phyloP scores from a whole-genome alignment of 768 basidiomycete genomes.

The Lactarius sanguifluus region DNA sequence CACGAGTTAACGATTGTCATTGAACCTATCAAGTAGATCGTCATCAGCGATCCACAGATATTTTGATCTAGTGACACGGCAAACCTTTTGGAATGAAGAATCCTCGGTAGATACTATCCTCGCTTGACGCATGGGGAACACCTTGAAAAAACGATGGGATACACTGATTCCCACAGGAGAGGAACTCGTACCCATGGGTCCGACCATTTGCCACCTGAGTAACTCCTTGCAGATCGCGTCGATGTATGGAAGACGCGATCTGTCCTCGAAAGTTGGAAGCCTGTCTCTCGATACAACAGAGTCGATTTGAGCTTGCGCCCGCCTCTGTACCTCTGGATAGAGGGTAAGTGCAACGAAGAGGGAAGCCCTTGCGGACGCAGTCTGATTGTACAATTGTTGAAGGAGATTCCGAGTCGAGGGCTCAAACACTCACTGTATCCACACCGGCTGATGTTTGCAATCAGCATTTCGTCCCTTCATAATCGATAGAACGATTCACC shows the following conservation, averaged over 20 bases:
- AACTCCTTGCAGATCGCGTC: slow-evolving; percentile 34
- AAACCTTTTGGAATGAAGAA: no score
- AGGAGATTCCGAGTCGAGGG: neutral
- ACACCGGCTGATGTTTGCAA: neutral
- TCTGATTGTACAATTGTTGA: slow-evolving; percentile 5
- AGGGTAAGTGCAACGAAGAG: slow-evolving; percentile 35
- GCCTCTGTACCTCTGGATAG: slow-evolving; percentile 33
- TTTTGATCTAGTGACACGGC: no score
- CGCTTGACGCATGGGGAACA: no score
- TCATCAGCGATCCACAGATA: neutral
- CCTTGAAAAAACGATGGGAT: no score
- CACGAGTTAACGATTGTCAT: slow-evolving; percentile 8
- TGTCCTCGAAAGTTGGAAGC: slow-evolving; percentile 34
- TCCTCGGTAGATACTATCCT: no score
- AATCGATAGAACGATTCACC: neutral
- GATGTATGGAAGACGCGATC: slow-evolving; percentile 33
- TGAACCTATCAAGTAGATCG: slow-evolving; percentile 11
- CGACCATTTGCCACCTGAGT: slow-evolving; percentile 31
- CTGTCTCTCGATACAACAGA: slow-evolving; percentile 30
- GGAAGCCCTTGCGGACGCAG: slow-evolving; percentile 23
- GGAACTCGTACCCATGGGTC: slow-evolving; percentile 16
- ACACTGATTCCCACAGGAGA: no score
- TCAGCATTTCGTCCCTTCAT: no score
- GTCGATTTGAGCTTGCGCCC: slow-evolving; percentile 35
- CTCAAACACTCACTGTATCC: slow-evolving; percentile 6